Evolutionary conservation across 2,329 filamentous ascomycete genomes (phyloP), one percentile per base, ranked within the genome.

Genomic region (Fusarium tuaranense): DNA sequence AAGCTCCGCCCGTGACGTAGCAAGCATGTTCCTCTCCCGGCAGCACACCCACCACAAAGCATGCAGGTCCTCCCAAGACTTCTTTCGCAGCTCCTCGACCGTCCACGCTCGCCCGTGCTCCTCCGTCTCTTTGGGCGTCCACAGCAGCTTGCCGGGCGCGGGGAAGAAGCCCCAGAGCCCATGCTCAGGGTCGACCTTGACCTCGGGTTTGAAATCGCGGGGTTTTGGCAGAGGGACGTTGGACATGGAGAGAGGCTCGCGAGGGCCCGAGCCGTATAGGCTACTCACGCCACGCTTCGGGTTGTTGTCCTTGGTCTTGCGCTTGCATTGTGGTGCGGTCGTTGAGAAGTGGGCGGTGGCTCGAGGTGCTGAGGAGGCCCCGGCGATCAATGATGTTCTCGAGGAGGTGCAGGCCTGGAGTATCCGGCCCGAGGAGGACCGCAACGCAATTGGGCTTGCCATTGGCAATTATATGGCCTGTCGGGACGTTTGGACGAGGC

Each of bases 91-190:
- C 86, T 99, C 97, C 84, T 94, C 90, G 9, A 94, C 91, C 13
- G 89, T 91, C 97, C 97, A 99, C 32, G 91, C 87, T 64, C 97
- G 90, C 18, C 97, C 97, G 83, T 97, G 92, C 73, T 89, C 86
- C 60, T 87, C 82, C 66, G 93, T 91, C 76, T 96, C 92, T 39
- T 91, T 88, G 7, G 95, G 95, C 9, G 92, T 92, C 77, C 89
- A 88, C 78, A 98, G 83, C n/a, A 92, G 84, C 79, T 91, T 89
- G 74, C 90, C 90, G 74, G 92, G 88, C 72, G 88, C 88, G 78
- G 92, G 91, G 84, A 99, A 98, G 85, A 99, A 99, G 1, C 90
- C 92, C 93, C 94, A 98, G 13, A 99, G 91, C 34, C 95, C 96
- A 84, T 99, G 97, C 75, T 95, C 85, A 32, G 91, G 88, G 80